Evolutionary conservation across 2,329 filamentous ascomycete genomes (phyloP).

Genomic region (Didymellaceae sp.): DNA sequence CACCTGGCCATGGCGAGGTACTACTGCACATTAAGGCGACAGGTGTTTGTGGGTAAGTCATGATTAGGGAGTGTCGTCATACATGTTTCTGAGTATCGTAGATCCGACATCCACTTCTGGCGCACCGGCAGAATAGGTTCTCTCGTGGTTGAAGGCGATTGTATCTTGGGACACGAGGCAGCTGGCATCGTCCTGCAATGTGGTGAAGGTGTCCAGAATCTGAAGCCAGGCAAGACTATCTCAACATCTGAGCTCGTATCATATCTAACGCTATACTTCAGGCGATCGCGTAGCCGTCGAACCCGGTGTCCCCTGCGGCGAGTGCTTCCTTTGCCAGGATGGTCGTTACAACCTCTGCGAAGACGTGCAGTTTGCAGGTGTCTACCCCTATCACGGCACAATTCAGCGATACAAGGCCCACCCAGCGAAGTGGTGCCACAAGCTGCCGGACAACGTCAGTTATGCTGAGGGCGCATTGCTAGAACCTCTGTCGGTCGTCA

Average conservation of each 20-base stretch:
- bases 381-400: constrained; percentile 66
- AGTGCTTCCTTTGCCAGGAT: constrained; percentile 64
- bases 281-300: constrained; percentile 72
- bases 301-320: constrained; percentile 68
- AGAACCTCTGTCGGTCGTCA: constrained; percentile 68
- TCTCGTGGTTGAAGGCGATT: constrained; percentile 67
- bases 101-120: constrained; percentile 74
- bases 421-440: constrained; percentile 61
- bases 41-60: constrained; percentile 66
- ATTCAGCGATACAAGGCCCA: constrained; percentile 68
- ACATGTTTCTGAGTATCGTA: constrained; percentile 28
- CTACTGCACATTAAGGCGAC: constrained; percentile 68
- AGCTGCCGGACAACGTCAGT: constrained; percentile 61
- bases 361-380: constrained; percentile 66
- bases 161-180: constrained; percentile 70
- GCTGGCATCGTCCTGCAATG: constrained; percentile 65
- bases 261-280: constrained; percentile 6
- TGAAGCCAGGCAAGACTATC: constrained; percentile 53
- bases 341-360: constrained; percentile 71
- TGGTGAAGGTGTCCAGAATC: constrained; percentile 60
- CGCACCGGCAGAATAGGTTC: constrained; percentile 68
- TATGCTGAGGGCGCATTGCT: constrained; percentile 68
- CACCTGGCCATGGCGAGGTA: constrained; percentile 61
- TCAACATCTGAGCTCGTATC: neutral
- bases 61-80: neutral